Conservation (phyloP, 1,284 basidiomycete species). For the Ceraceosorus guamensis region DNA sequence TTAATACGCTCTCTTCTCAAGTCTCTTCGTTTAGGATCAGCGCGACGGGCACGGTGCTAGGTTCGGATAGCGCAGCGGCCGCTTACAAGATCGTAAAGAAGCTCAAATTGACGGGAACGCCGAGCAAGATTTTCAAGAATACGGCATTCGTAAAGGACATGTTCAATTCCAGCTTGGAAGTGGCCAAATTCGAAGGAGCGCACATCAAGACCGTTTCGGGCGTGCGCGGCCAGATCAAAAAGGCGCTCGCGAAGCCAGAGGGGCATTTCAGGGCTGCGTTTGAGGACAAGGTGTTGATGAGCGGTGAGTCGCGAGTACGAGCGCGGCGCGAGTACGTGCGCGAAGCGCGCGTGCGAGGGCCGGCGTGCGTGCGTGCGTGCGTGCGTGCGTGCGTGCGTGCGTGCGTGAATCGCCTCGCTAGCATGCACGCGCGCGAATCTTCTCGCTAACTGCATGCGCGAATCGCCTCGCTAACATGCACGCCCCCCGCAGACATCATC, state of each 20-base stretch:
- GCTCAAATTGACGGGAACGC: conserved; percentile 87
- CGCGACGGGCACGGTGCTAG: conserved; percentile 89
- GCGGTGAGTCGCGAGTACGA: conserved; percentile 58
- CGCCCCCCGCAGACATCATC: conserved; percentile 64
- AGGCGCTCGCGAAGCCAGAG: conserved; percentile 84
- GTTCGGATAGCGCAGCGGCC: conserved; percentile 60
- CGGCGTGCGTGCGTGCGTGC: too few relatives aligned
- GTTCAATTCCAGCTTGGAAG: conserved; percentile 86
- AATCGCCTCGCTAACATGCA: too few relatives aligned
- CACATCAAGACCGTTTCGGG: conserved; percentile 91
- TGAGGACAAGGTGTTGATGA: conserved; percentile 95
- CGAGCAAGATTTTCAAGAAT: conserved; percentile 97
- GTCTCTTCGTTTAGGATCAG: conserved; percentile 75
- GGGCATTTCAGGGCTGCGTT: conserved; percentile 93
- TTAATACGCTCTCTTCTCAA: conserved; percentile 71
- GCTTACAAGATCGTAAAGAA: conserved; percentile 92
- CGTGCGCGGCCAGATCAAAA: conserved; percentile 93
- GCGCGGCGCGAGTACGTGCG: too few relatives aligned
- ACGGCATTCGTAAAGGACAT: conserved; percentile 98
- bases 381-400: too few relatives aligned
- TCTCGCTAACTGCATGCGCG: too few relatives aligned
- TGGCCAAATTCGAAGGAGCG: conserved; percentile 97
- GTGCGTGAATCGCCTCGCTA: too few relatives aligned
- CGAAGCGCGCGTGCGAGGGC: too few relatives aligned
- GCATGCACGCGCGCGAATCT: too few relatives aligned